phyloP scores from a whole-genome alignment of 2,329 filamentous ascomycete genomes.

The Sporothrix sp. region DNA sequence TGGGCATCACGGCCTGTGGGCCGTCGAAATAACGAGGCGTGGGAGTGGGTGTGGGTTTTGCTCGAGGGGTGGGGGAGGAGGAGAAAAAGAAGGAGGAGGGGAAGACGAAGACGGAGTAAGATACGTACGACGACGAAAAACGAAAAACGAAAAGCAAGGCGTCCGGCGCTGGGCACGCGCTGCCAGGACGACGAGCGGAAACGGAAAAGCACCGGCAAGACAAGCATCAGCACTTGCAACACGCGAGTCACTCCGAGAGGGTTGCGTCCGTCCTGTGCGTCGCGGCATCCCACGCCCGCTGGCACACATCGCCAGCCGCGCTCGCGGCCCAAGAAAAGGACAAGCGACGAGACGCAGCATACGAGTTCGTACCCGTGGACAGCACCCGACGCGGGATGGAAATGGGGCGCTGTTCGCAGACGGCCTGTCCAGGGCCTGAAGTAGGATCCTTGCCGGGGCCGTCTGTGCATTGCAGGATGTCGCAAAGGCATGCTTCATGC shows the following conservation, averaged over 20 bases:
- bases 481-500: too few relatives aligned
- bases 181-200: too few relatives aligned
- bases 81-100: neutral
- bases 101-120: neutral
- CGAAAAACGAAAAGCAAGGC: neutral
- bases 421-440: too few relatives aligned
- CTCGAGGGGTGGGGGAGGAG: neutral
- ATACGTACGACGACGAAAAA: neutral
- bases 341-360: neutral
- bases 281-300: too few relatives aligned
- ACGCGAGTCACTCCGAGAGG: too few relatives aligned
- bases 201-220: neutral
- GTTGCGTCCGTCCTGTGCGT: too few relatives aligned
- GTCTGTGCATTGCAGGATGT: too few relatives aligned
- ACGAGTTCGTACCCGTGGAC: too few relatives aligned
- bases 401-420: too few relatives aligned
- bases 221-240: too few relatives aligned
- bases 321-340: neutral
- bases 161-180: neutral
- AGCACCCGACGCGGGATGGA: too few relatives aligned
- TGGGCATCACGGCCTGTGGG: neutral
- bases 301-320: neutral
- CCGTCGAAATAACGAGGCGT: slow-evolving; percentile 7
- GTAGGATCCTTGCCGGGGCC: too few relatives aligned
- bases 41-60: slow-evolving; percentile 2